A percentile compares a stretch with the other conserved stretches of the same genome.
Conservation (phyloP, 192 early-diverging fungal species). For the Helicostylum pulchrum region DNA sequence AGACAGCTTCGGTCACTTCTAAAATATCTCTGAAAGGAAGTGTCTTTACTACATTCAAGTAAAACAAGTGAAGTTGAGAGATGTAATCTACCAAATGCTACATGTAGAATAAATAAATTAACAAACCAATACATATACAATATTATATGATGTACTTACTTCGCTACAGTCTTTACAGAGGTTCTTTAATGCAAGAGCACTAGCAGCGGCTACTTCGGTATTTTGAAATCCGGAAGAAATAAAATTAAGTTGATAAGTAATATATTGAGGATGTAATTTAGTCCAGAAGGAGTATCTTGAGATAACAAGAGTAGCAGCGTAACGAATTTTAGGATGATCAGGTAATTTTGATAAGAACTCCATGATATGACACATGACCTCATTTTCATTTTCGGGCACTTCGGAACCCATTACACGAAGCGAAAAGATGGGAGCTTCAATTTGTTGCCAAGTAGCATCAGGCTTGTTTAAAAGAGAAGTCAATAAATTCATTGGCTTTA, state of each 20-base stretch:
- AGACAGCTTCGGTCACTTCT: conserved; percentile 86
- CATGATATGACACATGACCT: conserved; percentile 90
- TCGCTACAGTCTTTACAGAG: conserved; percentile 87
- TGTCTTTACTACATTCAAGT: conserved; percentile 64
- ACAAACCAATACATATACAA: background rate
- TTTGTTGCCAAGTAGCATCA: conserved; percentile 76
- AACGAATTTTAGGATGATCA: conserved; percentile 89
- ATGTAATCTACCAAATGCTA: conserved; percentile 75
- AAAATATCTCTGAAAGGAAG: conserved; percentile 65
- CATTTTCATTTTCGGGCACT: conserved; percentile 65
- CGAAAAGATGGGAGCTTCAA: conserved; percentile 94
- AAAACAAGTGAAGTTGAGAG: conserved; percentile 80
- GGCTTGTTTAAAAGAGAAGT: conserved; percentile 33
- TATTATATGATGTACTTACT: conserved; percentile 45
- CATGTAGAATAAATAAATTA: conserved; percentile 2
- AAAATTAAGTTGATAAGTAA: conserved; percentile 90
- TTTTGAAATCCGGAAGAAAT: conserved; percentile 90
- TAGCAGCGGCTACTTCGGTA: conserved; percentile 78
- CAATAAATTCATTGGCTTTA: conserved; percentile 60
- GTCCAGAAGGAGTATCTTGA: conserved; percentile 96
- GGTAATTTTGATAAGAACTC: conserved; percentile 82
- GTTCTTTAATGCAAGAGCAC: conserved; percentile 82
- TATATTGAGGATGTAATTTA: conserved; percentile 77
- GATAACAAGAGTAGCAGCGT: conserved; percentile 95
- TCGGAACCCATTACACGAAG: conserved; percentile 91